Base-by-base conservation (phyloP, 179 eudicot species). In the Spinacia oleracea region DNA sequence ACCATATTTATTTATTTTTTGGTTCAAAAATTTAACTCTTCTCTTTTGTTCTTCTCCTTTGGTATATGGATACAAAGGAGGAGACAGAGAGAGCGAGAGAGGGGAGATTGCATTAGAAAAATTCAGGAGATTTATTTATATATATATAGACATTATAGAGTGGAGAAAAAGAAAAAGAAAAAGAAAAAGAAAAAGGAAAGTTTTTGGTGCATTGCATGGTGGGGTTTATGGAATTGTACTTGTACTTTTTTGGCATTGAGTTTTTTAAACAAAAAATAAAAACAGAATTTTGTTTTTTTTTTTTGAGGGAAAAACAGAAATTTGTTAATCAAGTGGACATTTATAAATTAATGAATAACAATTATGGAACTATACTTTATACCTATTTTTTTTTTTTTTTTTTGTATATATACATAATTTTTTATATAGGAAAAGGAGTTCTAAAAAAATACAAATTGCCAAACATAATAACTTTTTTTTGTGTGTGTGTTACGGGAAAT, bases 1-100 rank as follows among this genome's bases (percentile, higher is more conserved):
- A 91, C 96, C 99, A 96, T 96, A 55, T 83, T 74, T 69, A 38
- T 35, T 32, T 9, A 81, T 90, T 25, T 83, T 83, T 89, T 86
- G 86, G 71, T 8, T 11, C 27, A 60, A 27, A 6, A 86, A 32
- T 79, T 88, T 15, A 81, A 40, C 38, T 7, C 53, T 43, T 29
- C 0, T 86, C 10, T 59, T 84, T 89, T 80, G 79, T 75, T 82
- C 82, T 84, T 86, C 77, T 85, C 80, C 84, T 85, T 79, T 73
- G 74, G 48, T 46, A 15, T 14, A 56, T 42, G 60, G 12, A 53
- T 5, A 38, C 55, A 67, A 76, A 64, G 73, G 48, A 62, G 51
- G 38, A 53, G 35, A 81, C 5, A 34, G 9, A 21, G 20, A n/a
- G 42, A 20, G 63, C 7, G n/a, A 53, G 76, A 67, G 43, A 31